These are phyloP conservation scores for Plenodomus lindquistii DNA, from an alignment of 2,329 filamentous ascomycete species.

Conservation along the genomic window DNA sequence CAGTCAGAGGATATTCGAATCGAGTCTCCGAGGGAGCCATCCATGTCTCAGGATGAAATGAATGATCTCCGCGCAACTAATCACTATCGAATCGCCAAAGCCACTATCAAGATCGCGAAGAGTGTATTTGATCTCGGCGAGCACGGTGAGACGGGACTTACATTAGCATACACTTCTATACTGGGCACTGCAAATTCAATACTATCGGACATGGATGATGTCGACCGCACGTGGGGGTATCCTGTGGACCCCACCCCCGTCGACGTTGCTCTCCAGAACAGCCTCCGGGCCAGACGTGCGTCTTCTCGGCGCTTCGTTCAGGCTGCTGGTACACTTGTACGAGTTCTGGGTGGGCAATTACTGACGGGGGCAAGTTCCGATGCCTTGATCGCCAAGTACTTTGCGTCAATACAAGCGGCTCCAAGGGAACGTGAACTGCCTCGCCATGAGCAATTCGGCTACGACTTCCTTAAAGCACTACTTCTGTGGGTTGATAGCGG, in stretches of 20 bases:
- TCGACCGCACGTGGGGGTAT: slow-evolving; percentile 61
- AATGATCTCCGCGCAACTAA: slow-evolving; percentile 58
- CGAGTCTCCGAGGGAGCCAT: slow-evolving; percentile 34
- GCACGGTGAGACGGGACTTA: slow-evolving; percentile 40
- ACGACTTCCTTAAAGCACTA: slow-evolving; percentile 67
- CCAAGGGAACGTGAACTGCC: slow-evolving; percentile 40
- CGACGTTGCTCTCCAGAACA: slow-evolving; percentile 59
- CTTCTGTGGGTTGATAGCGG: slow-evolving; percentile 66
- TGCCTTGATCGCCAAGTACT: slow-evolving; percentile 48
- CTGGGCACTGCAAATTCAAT: slow-evolving; percentile 47
- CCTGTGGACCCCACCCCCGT: slow-evolving; percentile 59
- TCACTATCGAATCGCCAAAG: slow-evolving; percentile 60
- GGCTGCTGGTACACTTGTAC: slow-evolving; percentile 61
- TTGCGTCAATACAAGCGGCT: slow-evolving; percentile 55
- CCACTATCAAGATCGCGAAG: slow-evolving; percentile 58
- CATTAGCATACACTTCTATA: slow-evolving; percentile 47
- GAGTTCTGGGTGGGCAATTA: slow-evolving; percentile 59
- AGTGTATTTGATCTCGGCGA: slow-evolving; percentile 58
- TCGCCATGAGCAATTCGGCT: slow-evolving; percentile 59
- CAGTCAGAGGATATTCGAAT: slow-evolving; percentile 63
- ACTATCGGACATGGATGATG: slow-evolving; percentile 61
- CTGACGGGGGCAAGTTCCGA: slow-evolving; percentile 47
- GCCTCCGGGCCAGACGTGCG: slow-evolving; percentile 59
- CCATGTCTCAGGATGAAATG: slow-evolving; percentile 45
- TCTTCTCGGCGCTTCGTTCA: slow-evolving; percentile 64